Evolutionary conservation across 2,329 filamentous ascomycete genomes (phyloP).

Genomic region (Colletotrichum somersetense): DNA sequence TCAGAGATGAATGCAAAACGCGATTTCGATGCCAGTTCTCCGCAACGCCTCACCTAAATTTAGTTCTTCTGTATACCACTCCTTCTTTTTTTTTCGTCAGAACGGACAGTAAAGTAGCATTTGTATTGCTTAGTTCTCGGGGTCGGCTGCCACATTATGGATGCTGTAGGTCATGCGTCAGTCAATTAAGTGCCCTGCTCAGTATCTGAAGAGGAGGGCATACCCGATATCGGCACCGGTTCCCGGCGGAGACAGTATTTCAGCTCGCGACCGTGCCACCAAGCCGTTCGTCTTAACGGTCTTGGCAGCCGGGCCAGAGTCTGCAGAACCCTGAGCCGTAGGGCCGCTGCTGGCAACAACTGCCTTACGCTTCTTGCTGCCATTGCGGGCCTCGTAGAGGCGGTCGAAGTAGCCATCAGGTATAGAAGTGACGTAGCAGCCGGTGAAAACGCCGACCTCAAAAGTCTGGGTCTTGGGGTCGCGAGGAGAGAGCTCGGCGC

Average conservation of each 20-base stretch:
- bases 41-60: conserved; percentile 28
- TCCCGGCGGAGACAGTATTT: conserved; percentile 17
- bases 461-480: conserved; percentile 72
- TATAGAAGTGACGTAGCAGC: conserved; percentile 86
- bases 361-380: conserved; percentile 71
- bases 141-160: conserved; percentile 28
- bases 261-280: conserved; percentile 12
- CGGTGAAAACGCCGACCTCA: conserved; percentile 93
- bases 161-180: conserved; percentile 19
- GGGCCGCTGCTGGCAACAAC: conserved; percentile 31
- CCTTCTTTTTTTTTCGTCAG: neutral
- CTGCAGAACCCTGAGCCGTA: conserved; percentile 3
- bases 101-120: conserved; percentile 12
- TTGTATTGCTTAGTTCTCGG: conserved; percentile 20
- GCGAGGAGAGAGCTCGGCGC: conserved; percentile 76
- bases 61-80: conserved; percentile 13
- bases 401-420: conserved; percentile 86
- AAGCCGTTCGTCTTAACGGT: conserved; percentile 21
- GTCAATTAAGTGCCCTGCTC: neutral
- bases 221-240: conserved; percentile 25
- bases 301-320: conserved; percentile 18
- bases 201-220: neutral
- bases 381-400: conserved; percentile 72
- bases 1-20: conserved; percentile 8
- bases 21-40: conserved; percentile 11